Percentiles rank a stretch among this genome's conserved stretches.
These are phyloP conservation scores for Wickerhamiella alocasiicola DNA, from an alignment of 805 yeast genomes.

Conservation along the genomic window DNA sequence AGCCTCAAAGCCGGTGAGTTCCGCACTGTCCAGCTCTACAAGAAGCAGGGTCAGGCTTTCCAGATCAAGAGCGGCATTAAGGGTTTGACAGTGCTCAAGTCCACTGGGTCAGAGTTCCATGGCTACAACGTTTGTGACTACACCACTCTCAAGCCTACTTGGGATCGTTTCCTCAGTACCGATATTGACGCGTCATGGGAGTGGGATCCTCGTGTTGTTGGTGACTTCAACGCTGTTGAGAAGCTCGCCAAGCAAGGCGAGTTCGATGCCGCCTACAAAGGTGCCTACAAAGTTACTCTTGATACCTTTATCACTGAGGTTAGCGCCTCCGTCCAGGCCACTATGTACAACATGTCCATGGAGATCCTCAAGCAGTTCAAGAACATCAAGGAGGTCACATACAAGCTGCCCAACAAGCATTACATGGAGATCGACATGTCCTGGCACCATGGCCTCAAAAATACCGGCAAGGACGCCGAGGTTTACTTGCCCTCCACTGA, in stretches of 20 bases:
- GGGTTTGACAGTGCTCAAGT: slow-evolving; percentile 73
- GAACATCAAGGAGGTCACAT: slow-evolving; percentile 51
- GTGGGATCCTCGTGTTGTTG: slow-evolving; percentile 39
- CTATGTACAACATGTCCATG: slow-evolving; percentile 86
- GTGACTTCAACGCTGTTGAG: slow-evolving; percentile 17
- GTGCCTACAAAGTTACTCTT: slow-evolving; percentile 57
- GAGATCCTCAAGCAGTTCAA: slow-evolving; percentile 51
- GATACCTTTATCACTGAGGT: slow-evolving; percentile 72
- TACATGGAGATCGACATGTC: slow-evolving; percentile 66
- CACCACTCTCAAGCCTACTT: slow-evolving; percentile 75
- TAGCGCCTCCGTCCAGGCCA: slow-evolving; percentile 92
- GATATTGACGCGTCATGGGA: slow-evolving; percentile 67
- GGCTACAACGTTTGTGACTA: slow-evolving; percentile 78
- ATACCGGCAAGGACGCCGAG: slow-evolving; percentile 50
- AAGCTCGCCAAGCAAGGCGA: slow-evolving; percentile 31
- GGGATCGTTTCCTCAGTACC: slow-evolving; percentile 77
- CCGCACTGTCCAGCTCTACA: slow-evolving; percentile 37
- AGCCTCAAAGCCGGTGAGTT: slow-evolving; percentile 74
- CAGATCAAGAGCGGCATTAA: slow-evolving; percentile 55
- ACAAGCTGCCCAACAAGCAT: slow-evolving; percentile 83
- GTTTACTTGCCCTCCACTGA: slow-evolving; percentile 78
- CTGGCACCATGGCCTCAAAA: slow-evolving; percentile 70
- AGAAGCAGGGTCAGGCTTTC: slow-evolving; percentile 33
- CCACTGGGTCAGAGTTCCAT: slow-evolving; percentile 87
- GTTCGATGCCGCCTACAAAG: slow-evolving; percentile 52